Evolutionary conservation across 1,284 basidiomycete genomes (phyloP).

Genomic region (Xerocomus tenax): DNA sequence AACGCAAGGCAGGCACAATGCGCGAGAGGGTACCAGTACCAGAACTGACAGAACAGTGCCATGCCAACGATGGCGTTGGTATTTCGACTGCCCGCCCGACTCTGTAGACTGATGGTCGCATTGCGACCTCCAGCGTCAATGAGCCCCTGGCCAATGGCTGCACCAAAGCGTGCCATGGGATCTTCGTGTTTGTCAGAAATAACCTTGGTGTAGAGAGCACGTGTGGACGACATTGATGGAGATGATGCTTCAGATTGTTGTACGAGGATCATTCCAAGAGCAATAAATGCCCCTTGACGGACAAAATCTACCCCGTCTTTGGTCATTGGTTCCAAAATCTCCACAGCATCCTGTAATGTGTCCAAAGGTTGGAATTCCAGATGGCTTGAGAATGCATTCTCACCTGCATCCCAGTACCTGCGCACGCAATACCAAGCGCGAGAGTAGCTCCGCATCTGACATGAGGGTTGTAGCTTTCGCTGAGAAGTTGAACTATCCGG

Average conservation of each 20-base stretch:
- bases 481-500: conserved; percentile 86
- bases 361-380: conserved; percentile 1
- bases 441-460: conserved; percentile 93
- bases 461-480: conserved; percentile 97
- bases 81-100: conserved; percentile 82
- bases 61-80: conserved; percentile 92
- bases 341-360: conserved; percentile 69
- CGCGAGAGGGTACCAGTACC: conserved; percentile 99
- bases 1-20: conserved; percentile 88
- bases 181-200: conserved; percentile 94
- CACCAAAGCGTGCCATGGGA: conserved; percentile 93
- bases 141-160: conserved; percentile 87
- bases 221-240: conserved; percentile 70
- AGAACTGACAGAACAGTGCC: conserved; percentile 94
- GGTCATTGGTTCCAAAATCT: conserved; percentile 92
- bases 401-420: conserved; percentile 89
- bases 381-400: conserved; percentile 2
- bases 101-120: conserved; percentile 86
- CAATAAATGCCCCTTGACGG: conserved; percentile 91
- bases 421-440: conserved; percentile 90
- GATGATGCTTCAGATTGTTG: conserved; percentile 88
- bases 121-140: conserved; percentile 95
- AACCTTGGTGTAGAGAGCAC: conserved; percentile 80
- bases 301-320: conserved; percentile 96
- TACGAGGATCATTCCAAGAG: conserved; percentile 91